These are phyloP conservation scores for Paramecium pentaurelia DNA, from an alignment of 73 alveolate species.

Conservation along the genomic window DNA sequence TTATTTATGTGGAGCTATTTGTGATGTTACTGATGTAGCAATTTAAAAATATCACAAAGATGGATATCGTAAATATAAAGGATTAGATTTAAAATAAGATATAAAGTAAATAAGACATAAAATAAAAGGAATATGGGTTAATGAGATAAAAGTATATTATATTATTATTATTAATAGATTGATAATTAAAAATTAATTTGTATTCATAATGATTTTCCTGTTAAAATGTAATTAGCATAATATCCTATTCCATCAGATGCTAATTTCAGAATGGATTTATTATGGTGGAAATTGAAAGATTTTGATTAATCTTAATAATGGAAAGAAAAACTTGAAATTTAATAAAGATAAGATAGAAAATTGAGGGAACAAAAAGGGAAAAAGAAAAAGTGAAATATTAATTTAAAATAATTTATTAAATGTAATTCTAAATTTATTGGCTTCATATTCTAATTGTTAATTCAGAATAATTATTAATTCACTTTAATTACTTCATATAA, in stretches of 20 bases:
- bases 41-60: background rate
- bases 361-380: constrained; percentile 24
- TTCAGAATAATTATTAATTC: background rate
- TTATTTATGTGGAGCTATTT: constrained; percentile 52
- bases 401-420: background rate
- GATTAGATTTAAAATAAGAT: constrained; percentile 38
- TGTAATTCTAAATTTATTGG: background rate
- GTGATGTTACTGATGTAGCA: constrained; percentile 27
- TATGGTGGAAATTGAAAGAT: constrained; percentile 21
- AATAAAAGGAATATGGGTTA: constrained; percentile 39
- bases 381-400: background rate
- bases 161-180: background rate
- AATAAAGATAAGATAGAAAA: constrained; percentile 41
- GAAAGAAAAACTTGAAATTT: constrained; percentile 37
- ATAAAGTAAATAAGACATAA: background rate
- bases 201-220: constrained; percentile 42
- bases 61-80: constrained; percentile 41
- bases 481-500: background rate
- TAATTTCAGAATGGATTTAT: constrained; percentile 50
- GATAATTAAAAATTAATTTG: constrained; percentile 27
- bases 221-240: constrained; percentile 18
- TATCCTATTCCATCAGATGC: constrained; percentile 65
- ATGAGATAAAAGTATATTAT: background rate
- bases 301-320: constrained; percentile 36
- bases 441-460: background rate